phyloP scores from a whole-genome alignment of 331 rosid species.

The Rosa hybrid region DNA sequence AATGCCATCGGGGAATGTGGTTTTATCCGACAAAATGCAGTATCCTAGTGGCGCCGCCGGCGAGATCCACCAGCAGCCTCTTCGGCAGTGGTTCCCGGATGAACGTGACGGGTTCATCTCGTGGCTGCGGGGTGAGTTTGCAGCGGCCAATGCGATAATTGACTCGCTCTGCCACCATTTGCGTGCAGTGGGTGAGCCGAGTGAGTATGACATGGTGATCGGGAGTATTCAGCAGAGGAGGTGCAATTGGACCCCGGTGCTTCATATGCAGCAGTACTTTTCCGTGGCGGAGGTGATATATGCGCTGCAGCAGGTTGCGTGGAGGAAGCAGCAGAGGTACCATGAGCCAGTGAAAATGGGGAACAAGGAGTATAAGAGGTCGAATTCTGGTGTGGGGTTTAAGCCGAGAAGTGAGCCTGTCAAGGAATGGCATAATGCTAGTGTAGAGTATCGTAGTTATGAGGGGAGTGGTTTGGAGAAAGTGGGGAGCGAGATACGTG shows the following conservation, averaged over 20 bases:
- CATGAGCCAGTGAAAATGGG: constrained; percentile 58
- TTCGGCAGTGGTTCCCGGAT: constrained; percentile 79
- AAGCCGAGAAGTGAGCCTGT: constrained; percentile 57
- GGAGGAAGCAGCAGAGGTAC: constrained; percentile 79
- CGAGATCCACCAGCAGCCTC: constrained; percentile 62
- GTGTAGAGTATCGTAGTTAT: constrained; percentile 45
- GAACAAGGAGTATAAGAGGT: constrained; percentile 60
- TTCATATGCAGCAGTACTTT: constrained; percentile 95
- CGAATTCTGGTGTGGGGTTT: constrained; percentile 46
- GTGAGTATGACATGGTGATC: constrained; percentile 74
- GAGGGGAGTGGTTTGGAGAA: constrained; percentile 56
- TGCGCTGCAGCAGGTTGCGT: constrained; percentile 73
- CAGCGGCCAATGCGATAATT: constrained; percentile 95
- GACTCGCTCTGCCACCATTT: constrained; percentile 87
- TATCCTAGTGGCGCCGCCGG: constrained; percentile 55
- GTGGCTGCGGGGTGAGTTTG: constrained; percentile 95
- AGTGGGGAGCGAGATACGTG: constrained; percentile 33
- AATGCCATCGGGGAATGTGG: constrained; percentile 93
- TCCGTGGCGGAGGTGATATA: constrained; percentile 72
- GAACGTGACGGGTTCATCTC: constrained; percentile 93
- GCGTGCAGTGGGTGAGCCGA: constrained; percentile 70
- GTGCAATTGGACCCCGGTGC: constrained; percentile 85
- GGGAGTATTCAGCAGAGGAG: constrained; percentile 77
- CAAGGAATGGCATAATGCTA: constrained; percentile 54
- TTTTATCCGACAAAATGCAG: constrained; percentile 74